Evolutionary conservation across 2,329 filamentous ascomycete genomes (phyloP).

Genomic region (Aspergillus sp.): DNA sequence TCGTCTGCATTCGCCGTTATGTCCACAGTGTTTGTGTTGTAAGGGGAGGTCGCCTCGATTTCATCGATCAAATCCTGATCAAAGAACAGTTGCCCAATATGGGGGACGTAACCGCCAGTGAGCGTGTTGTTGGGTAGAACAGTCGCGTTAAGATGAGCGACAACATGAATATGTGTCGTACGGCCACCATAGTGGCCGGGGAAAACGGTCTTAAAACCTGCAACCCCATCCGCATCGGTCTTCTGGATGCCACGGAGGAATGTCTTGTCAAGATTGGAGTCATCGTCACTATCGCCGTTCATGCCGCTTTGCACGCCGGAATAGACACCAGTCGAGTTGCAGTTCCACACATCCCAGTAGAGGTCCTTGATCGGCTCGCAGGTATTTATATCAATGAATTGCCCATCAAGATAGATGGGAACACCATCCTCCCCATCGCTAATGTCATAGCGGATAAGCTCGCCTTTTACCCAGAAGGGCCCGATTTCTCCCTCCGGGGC

Average conservation of each 20-base stretch:
- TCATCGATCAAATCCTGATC: slow-evolving; percentile 49
- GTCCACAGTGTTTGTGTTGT: slow-evolving; percentile 22
- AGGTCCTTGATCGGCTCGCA: slow-evolving; percentile 32
- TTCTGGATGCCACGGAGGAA: slow-evolving; percentile 47
- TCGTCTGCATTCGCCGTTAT: slow-evolving; percentile 44
- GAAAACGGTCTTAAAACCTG: slow-evolving; percentile 44
- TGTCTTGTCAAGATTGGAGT: slow-evolving; percentile 31
- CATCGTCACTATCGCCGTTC: slow-evolving; percentile 8
- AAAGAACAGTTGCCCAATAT: slow-evolving; percentile 64
- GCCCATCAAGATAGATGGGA: slow-evolving; percentile 1
- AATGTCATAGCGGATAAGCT: slow-evolving; percentile 38
- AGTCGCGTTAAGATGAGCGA: slow-evolving; percentile 33
- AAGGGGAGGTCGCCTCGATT: slow-evolving; percentile 47
- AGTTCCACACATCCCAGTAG: slow-evolving; percentile 44
- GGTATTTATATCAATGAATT: slow-evolving; percentile 18
- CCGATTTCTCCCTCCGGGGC: slow-evolving; percentile 49
- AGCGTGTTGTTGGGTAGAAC: slow-evolving; percentile 40
- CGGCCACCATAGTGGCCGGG: slow-evolving; percentile 44
- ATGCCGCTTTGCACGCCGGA: background rate
- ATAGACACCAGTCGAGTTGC: slow-evolving; percentile 37
- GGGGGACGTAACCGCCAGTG: slow-evolving; percentile 49
- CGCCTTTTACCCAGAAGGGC: slow-evolving; percentile 48
- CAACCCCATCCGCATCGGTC: slow-evolving; percentile 45
- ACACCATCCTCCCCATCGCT: slow-evolving; percentile 15
- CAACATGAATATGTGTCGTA: slow-evolving; percentile 47